phyloP scores from a whole-genome alignment of 2,329 filamentous ascomycete species.

The Nothophaeocryptopus gaeumannii region DNA sequence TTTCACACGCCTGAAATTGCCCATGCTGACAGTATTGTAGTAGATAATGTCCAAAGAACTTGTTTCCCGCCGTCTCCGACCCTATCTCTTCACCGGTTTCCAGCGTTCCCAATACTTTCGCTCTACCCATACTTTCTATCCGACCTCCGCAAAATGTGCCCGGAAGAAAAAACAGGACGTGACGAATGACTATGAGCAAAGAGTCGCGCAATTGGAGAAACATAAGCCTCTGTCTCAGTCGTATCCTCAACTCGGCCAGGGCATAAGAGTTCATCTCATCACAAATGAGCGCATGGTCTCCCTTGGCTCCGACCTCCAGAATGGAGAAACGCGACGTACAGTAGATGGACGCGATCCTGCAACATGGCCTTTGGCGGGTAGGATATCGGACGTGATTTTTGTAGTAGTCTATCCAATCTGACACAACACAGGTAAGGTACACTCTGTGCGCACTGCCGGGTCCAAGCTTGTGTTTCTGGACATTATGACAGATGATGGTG shows the following conservation, averaged over 20 bases:
- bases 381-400: background rate
- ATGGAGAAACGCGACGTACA: background rate
- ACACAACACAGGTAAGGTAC: constrained; percentile 62
- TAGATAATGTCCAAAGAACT: constrained; percentile 36
- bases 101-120: constrained; percentile 16
- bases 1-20: background rate
- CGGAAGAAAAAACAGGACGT: constrained; percentile 15
- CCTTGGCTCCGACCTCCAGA: background rate
- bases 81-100: constrained; percentile 48
- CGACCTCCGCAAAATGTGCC: constrained; percentile 14
- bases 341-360: background rate
- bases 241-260: constrained; percentile 52
- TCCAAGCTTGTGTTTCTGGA: constrained; percentile 83
- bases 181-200: constrained; percentile 46
- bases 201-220: constrained; percentile 54
- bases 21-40: constrained; percentile 16
- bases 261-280: too few relatives aligned
- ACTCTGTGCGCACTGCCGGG: constrained; percentile 67
- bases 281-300: too few relatives aligned
- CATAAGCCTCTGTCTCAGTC: constrained; percentile 49
- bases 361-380: constrained; percentile 3
- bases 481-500: constrained; percentile 68
- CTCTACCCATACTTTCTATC: constrained; percentile 50
- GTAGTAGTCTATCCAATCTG: background rate
- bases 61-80: constrained; percentile 53